Base-by-base conservation (phyloP, 768 basidiomycete genomes). In the Boletus insuetus region DNA sequence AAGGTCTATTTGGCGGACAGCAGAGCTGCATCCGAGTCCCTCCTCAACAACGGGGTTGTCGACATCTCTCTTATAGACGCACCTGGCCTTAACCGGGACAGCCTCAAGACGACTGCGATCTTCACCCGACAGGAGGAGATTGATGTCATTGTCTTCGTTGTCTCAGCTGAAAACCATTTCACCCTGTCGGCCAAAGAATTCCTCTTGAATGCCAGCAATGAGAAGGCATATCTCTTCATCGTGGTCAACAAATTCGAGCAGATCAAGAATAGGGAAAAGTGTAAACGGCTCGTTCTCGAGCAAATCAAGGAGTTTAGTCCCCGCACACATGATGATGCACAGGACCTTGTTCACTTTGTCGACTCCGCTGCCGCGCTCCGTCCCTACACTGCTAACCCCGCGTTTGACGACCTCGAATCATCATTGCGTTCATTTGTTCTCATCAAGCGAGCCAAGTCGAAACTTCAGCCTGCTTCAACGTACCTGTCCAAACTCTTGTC, bases 1-100 rank as follows among this genome's bases (percentile, higher is more conserved):
- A 95, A 94, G 73, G 78, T 98, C 32, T 99, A 96, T 71, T 81
- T 98, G 54, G 81, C 84, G 37, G 94, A 98, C 66, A 82, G 83
- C 34, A 85, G 89, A 50, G 79, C 85, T 5, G 81, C 88, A 13
- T 81, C 86, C 41, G 85, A 89, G 65, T 95, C 95, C 3, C 85
- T 97, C 37, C 80, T 97, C 52, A 91, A 90, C 77, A 98, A 96
- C 67, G 94, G 94, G 56, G 86, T 97, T 51, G 94, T 97, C 65
- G 92, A 97, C 69, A 98, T 98, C 64, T 95, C 95, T 12, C 89
- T 98, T 65, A 98, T 98, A 69, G 97, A 99, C 62, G 96, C 95
- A 0, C 97, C 97, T 3, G 97, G 97, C 50, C 84, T 99, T 49
- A 99, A 99, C 73, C 86, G 94, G 45, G 97, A 99, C 72, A 91